Conservation (phyloP, 805 yeast species). For the Saturnispora halmiae region DNA sequence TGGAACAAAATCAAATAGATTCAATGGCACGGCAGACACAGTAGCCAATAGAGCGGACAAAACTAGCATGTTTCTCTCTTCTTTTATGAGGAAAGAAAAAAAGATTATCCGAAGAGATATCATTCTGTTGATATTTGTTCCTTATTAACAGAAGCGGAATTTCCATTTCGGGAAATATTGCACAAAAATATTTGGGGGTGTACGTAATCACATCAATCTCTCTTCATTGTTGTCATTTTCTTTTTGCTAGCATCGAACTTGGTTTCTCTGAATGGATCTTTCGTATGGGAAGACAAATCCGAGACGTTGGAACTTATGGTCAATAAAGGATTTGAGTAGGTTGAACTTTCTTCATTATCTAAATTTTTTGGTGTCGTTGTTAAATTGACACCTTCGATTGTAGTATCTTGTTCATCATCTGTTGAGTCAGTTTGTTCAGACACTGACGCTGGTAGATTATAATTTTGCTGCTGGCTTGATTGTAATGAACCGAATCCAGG, state of each 20-base stretch:
- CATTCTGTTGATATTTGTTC: no score
- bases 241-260: constrained; percentile 9
- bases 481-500: constrained; percentile 3
- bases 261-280: constrained; percentile 10
- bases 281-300: no score
- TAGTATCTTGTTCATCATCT: constrained; percentile 5
- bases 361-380: no score
- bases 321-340: not conserved
- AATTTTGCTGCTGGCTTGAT: not conserved
- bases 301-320: no score
- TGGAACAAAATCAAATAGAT: not conserved
- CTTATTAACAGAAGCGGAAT: no score
- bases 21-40: not conserved
- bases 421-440: not conserved
- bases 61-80: not conserved
- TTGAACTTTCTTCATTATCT: no score
- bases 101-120: no score
- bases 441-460: not conserved
- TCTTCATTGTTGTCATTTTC: constrained; percentile 11
- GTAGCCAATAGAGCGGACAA: not conserved
- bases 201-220: not conserved
- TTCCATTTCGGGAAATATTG: not conserved
- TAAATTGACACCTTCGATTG: not conserved
- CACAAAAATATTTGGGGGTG: not conserved
- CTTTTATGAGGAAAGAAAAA: not conserved